These are phyloP conservation scores for Elongisporangium anandrum DNA, from an alignment of 352 stramenopile genomes.

Conservation along the genomic window DNA sequence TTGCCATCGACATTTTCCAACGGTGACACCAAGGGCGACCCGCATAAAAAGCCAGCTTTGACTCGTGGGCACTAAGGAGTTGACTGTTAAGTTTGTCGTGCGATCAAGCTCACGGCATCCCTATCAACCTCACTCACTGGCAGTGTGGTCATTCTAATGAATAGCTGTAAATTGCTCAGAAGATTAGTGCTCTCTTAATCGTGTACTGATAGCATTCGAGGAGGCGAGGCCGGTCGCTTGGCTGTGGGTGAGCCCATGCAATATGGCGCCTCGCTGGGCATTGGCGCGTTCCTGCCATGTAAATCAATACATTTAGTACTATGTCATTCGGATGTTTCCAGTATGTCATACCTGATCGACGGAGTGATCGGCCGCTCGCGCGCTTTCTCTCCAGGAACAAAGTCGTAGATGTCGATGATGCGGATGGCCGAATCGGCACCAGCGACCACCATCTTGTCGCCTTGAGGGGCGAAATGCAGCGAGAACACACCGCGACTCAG, in stretches of 20 bases:
- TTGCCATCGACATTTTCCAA: no score
- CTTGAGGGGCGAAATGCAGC: conserved; percentile 70
- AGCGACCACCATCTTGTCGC: conserved; percentile 83
- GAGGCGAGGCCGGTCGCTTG: conserved; percentile 44
- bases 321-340: no score
- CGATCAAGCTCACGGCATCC: no score
- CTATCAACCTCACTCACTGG: no score
- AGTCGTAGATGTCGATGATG: conserved; percentile 88
- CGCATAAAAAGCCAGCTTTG: no score
- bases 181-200: conserved; percentile 13
- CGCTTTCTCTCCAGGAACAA: conserved; percentile 55
- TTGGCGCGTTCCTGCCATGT: conserved; percentile 34
- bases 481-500: conserved; percentile 82
- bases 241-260: conserved; percentile 25
- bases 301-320: background rate
- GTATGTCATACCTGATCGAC: conserved; percentile 50
- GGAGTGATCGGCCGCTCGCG: conserved; percentile 67
- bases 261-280: conserved; percentile 35
- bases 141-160: no score
- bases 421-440: conserved; percentile 83
- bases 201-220: conserved; percentile 41
- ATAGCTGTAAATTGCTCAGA: background rate
- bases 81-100: no score
- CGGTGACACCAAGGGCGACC: no score
- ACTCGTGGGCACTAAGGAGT: no score